phyloP scores from a whole-genome alignment of 805 yeast genomes.

The Starmerella bombi region DNA sequence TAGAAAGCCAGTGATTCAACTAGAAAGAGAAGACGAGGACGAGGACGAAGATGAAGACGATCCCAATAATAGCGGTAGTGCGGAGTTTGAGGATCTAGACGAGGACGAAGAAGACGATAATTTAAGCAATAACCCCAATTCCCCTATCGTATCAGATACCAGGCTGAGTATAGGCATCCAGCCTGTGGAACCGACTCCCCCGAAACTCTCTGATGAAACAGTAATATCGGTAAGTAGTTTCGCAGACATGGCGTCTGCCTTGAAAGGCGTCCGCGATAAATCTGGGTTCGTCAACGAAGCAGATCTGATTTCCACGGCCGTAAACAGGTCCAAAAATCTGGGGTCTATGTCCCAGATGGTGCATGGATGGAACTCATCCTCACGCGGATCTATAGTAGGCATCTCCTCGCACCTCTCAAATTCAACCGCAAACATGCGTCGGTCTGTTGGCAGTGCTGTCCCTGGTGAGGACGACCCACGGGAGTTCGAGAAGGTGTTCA shows the following conservation, averaged over 20 bases:
- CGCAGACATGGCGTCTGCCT: conserved; percentile 22
- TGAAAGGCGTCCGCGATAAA: conserved; percentile 16
- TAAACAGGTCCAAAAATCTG: conserved; percentile 14
- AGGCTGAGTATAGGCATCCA: conserved; percentile 18
- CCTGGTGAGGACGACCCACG: conserved; percentile 18
- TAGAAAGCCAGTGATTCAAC: conserved; percentile 15
- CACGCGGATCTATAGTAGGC: not conserved
- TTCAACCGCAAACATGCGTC: not conserved
- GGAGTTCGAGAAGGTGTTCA: conserved; percentile 17
- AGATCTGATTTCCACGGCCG: conserved; percentile 20
- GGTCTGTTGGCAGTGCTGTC: not conserved
- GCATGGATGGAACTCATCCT: conserved; percentile 9
- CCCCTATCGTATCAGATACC: too few species aligned
- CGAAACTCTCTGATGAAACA: conserved; percentile 21
- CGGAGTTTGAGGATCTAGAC: conserved; percentile 13
- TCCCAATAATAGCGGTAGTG: conserved; percentile 1
- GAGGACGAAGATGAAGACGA: conserved; percentile 11
- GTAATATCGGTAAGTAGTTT: conserved; percentile 21
- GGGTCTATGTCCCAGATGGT: conserved; percentile 19
- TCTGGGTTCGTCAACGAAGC: conserved; percentile 19
- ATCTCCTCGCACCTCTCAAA: not conserved
- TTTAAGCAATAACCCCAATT: not conserved
- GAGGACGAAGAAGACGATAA: conserved; percentile 8
- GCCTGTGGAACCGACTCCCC: conserved; percentile 21
- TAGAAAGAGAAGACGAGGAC: conserved; percentile 17